A percentile compares a stretch with the other conserved stretches of the same genome.
These are phyloP conservation scores for Coemansia sp. DNA, from an alignment of 192 early-diverging fungal species.

Conservation along the genomic window DNA sequence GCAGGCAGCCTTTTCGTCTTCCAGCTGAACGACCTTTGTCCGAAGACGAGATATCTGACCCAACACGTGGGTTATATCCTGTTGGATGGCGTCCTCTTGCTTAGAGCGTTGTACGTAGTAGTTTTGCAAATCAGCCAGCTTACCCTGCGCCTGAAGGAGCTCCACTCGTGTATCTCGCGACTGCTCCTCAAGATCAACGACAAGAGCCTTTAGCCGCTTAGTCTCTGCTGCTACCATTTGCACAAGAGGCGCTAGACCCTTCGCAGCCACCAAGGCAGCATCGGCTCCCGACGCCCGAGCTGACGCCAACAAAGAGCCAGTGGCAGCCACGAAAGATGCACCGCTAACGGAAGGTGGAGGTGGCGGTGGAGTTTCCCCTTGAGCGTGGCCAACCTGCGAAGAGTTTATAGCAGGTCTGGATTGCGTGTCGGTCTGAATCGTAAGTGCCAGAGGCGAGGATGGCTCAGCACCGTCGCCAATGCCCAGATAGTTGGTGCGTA, in stretches of 20 bases:
- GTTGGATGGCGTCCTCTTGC: slow-evolving; percentile 47
- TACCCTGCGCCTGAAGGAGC: slow-evolving; percentile 31
- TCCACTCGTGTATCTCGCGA: slow-evolving; percentile 31
- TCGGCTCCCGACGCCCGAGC: slow-evolving; percentile 20
- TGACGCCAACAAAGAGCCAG: background rate
- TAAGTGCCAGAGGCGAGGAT: background rate
- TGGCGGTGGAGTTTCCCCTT: background rate
- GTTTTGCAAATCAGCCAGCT: slow-evolving; percentile 27
- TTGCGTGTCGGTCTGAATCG: slow-evolving; percentile 12
- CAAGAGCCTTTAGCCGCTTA: slow-evolving; percentile 19
- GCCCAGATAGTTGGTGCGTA: slow-evolving; percentile 35
- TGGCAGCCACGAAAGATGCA: background rate
- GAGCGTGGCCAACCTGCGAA: background rate
- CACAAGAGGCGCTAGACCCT: slow-evolving; percentile 26
- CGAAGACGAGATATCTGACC: slow-evolving; percentile 47
- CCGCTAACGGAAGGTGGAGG: background rate
- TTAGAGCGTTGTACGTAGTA: slow-evolving; percentile 32
- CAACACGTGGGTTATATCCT: slow-evolving; percentile 52
- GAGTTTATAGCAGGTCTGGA: background rate
- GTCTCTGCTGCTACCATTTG: slow-evolving; percentile 31
- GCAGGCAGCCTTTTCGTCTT: slow-evolving; percentile 26
- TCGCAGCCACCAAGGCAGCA: slow-evolving; percentile 25
- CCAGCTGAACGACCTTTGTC: slow-evolving; percentile 29
- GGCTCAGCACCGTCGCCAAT: slow-evolving; percentile 24
- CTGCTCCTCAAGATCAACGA: slow-evolving; percentile 34